A percentile compares a stretch with the other conserved stretches of the same genome.
Evolutionary conservation across 2,329 filamentous ascomycete species (phyloP).

Genomic region (Alternaria sp.): DNA sequence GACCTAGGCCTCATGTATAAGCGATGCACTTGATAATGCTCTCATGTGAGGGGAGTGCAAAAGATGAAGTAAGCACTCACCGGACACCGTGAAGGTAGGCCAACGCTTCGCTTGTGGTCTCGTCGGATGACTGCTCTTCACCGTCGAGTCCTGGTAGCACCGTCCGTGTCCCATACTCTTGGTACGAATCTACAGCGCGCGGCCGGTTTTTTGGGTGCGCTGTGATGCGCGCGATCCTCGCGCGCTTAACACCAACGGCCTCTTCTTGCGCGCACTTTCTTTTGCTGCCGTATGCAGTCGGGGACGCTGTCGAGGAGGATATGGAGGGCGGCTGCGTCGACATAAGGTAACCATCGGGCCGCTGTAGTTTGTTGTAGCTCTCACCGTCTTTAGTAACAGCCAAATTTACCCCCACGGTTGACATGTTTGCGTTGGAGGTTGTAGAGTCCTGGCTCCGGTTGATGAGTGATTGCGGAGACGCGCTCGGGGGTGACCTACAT

Average conservation of each 20-base stretch:
- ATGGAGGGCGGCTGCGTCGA: conserved; percentile 14
- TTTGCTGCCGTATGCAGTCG: conserved; percentile 16
- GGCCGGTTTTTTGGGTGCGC: neutral
- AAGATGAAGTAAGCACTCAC: conserved; percentile 18
- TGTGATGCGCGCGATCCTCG: conserved; percentile 9
- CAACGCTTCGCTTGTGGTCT: conserved; percentile 37
- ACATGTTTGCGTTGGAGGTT: conserved; percentile 25
- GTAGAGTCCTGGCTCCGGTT: neutral
- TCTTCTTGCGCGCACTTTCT: conserved; percentile 30
- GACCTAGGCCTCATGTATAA: conserved; percentile 58
- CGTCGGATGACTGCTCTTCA: conserved; percentile 35
- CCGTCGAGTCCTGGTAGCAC: conserved; percentile 38
- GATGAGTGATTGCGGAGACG: conserved; percentile 7
- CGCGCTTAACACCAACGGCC: conserved; percentile 23
- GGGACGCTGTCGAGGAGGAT: neutral
- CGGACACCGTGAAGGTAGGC: conserved; percentile 45
- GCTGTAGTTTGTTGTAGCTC: conserved; percentile 45
- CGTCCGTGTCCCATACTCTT: conserved; percentile 37
- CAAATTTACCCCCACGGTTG: conserved; percentile 30
- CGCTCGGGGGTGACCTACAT: conserved; percentile 9
- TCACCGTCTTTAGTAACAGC: conserved; percentile 44
- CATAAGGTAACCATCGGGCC: conserved; percentile 38
- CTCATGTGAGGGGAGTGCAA: neutral
- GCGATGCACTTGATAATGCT: neutral
- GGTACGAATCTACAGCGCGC: conserved; percentile 10